Conservation (phyloP, 768 basidiomycete species). For the Mycena metata region DNA sequence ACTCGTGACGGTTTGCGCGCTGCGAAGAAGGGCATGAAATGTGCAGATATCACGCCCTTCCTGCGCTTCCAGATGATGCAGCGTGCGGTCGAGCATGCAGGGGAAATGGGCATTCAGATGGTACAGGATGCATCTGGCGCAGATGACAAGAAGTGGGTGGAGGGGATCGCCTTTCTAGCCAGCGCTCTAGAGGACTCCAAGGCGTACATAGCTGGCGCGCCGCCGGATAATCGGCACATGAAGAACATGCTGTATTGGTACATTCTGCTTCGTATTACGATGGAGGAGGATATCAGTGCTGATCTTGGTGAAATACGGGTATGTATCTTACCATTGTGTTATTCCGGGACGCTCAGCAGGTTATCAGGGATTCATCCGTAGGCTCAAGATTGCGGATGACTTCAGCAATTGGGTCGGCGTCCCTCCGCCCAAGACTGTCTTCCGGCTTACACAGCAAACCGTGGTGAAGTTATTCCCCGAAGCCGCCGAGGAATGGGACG, state of each 20-base stretch:
- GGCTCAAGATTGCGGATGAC: slow-evolving; percentile 66
- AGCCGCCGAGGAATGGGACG: slow-evolving; percentile 63
- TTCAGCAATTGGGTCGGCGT: slow-evolving; percentile 62
- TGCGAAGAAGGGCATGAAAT: slow-evolving; percentile 76
- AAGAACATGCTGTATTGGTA: slow-evolving; percentile 72
- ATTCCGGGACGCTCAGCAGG: not conserved
- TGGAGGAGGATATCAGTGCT: slow-evolving; percentile 63
- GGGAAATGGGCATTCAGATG: slow-evolving; percentile 64
- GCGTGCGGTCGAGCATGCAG: slow-evolving; percentile 73
- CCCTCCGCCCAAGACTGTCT: slow-evolving; percentile 62
- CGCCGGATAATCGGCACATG: slow-evolving; percentile 74
- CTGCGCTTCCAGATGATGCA: slow-evolving; percentile 69
- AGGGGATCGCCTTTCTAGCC: slow-evolving; percentile 71
- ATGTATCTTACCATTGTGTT: slow-evolving; percentile 22
- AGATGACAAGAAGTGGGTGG: slow-evolving; percentile 64
- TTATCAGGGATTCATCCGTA: slow-evolving; percentile 50
- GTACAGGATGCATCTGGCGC: slow-evolving; percentile 59
- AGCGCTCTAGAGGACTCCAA: slow-evolving; percentile 74
- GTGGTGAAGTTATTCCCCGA: slow-evolving; percentile 61
- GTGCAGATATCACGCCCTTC: slow-evolving; percentile 67
- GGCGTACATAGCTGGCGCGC: slow-evolving; percentile 65
- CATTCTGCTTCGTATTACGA: slow-evolving; percentile 64
- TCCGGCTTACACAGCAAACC: slow-evolving; percentile 65
- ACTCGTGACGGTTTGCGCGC: slow-evolving; percentile 66
- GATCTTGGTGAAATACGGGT: slow-evolving; percentile 69